Evolutionary conservation across 495 filamentous ascomycete species (phyloP).

Genomic region (Talaromyces thailandensis): DNA sequence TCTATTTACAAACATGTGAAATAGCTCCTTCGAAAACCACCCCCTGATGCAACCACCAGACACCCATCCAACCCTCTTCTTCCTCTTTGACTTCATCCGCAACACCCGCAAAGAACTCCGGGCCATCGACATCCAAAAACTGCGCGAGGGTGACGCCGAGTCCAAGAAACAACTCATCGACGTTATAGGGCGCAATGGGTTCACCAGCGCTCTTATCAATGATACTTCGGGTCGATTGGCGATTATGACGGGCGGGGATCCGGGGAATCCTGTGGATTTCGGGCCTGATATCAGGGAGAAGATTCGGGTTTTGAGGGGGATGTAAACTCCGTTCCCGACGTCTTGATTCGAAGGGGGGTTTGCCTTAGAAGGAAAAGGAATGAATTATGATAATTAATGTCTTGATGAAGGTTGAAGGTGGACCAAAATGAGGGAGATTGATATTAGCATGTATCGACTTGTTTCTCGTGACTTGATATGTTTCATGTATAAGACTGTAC

Average conservation of each 20-base stretch:
- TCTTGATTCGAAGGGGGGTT: not conserved
- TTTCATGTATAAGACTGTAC: not conserved
- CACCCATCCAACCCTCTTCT: conserved; percentile 25
- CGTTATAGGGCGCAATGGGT: conserved; percentile 20
- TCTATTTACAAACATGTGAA: not conserved
- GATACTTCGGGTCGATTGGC: conserved; percentile 20
- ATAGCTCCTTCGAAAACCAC: conserved; percentile 22
- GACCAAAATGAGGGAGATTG: not conserved
- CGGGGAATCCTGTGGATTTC: conserved; percentile 17
- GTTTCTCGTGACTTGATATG: not conserved
- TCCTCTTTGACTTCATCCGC: conserved; percentile 23
- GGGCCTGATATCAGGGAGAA: conserved; percentile 19
- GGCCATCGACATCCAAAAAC: conserved; percentile 17
- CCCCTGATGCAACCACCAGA: conserved; percentile 20
- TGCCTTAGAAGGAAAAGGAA: not conserved
- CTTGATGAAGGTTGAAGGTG: not conserved
- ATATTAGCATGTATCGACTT: not conserved
- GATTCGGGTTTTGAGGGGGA: conserved; percentile 10
- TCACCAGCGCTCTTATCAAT: conserved; percentile 18
- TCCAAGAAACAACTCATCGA: conserved; percentile 13
- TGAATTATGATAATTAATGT: not conserved
- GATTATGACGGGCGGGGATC: conserved; percentile 13
- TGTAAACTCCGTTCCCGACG: not conserved
- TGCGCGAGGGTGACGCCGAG: conserved; percentile 13
- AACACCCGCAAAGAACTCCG: conserved; percentile 21